phyloP scores from a whole-genome alignment of 768 basidiomycete species.

The Serendipita sp. region DNA sequence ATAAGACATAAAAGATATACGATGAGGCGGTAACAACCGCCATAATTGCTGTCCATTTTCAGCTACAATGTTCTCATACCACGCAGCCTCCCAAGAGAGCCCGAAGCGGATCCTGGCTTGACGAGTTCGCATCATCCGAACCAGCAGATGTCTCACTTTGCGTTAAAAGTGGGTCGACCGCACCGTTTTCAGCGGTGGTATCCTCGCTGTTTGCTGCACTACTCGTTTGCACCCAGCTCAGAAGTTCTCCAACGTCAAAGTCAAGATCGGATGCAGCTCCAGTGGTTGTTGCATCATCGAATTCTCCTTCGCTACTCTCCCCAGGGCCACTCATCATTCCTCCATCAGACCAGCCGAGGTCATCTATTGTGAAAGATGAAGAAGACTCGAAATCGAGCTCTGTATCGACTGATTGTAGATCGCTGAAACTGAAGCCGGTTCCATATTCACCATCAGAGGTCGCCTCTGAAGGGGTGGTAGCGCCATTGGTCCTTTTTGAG shows the following conservation, averaged over 20 bases:
- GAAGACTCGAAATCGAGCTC: not conserved
- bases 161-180: no score
- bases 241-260: conserved; percentile 1
- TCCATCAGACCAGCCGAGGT: not conserved
- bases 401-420: not conserved
- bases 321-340: not conserved
- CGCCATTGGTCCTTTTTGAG: not conserved
- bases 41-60: not conserved
- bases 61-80: not conserved
- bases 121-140: not conserved
- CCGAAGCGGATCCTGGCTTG: not conserved
- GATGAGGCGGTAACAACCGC: not conserved
- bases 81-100: not conserved
- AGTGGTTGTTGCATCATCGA: not conserved
- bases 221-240: not conserved
- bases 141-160: no score
- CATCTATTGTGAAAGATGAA: not conserved
- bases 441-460: not conserved
- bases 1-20: not conserved
- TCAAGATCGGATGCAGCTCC: not conserved
- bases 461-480: not conserved
- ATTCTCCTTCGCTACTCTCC: conserved; percentile 1
- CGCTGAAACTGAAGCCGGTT: not conserved
- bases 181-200: not conserved
- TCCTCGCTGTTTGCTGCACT: not conserved